A percentile compares a stretch with the other conserved stretches of the same genome.
phyloP scores from a whole-genome alignment of 2,329 filamentous ascomycete species.

The Xylariaceae sp. region DNA sequence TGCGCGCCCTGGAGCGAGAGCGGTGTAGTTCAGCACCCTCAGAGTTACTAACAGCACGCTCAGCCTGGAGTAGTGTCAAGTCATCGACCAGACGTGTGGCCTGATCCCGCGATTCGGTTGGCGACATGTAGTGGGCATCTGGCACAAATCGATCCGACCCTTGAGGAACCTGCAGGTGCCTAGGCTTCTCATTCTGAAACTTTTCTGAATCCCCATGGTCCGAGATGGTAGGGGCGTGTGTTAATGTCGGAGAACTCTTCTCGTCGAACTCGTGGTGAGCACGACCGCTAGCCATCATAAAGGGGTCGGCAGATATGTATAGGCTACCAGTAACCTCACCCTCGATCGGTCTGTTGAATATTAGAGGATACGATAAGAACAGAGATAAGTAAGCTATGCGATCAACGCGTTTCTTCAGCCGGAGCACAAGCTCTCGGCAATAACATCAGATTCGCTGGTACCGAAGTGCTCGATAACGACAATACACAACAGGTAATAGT shows the following conservation, averaged over 20 bases:
- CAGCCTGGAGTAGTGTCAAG: constrained; percentile 40
- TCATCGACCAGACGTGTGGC: constrained; percentile 40
- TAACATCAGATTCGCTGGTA: no score
- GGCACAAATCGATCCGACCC: constrained; percentile 19
- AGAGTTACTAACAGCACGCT: constrained; percentile 37
- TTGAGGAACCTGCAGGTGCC: constrained; percentile 31
- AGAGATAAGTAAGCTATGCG: no score
- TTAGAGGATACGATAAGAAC: no score
- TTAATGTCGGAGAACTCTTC: constrained; percentile 26
- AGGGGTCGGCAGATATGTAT: background rate
- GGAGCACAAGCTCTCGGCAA: no score
- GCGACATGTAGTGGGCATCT: constrained; percentile 31
- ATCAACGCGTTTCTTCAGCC: no score
- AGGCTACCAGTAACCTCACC: no score
- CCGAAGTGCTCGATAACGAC: no score
- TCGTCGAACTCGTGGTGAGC: constrained; percentile 20
- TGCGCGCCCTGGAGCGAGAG: constrained; percentile 33
- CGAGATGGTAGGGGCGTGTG: constrained; percentile 32
- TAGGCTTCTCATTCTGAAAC: constrained; percentile 18
- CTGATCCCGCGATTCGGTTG: constrained; percentile 36
- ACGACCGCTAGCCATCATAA: constrained; percentile 13
- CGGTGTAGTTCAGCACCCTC: constrained; percentile 32
- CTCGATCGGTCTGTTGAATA: no score
- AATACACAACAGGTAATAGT: no score
- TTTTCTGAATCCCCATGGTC: constrained; percentile 28